These are phyloP conservation scores for Metschnikowia anglica DNA, from an alignment of 805 yeast genomes.

Conservation along the genomic window DNA sequence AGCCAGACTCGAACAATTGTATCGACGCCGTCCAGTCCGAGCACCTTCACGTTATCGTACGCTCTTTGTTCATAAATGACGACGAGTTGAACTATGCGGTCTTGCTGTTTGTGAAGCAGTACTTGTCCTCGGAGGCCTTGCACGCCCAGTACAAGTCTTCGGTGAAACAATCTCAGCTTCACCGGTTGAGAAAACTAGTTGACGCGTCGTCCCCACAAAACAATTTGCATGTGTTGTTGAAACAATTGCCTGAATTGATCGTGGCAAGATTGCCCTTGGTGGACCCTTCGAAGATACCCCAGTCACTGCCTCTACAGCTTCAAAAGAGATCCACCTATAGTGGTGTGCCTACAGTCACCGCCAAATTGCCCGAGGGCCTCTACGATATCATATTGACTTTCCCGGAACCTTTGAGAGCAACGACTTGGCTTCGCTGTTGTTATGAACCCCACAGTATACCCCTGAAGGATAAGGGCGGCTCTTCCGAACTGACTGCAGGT, in stretches of 20 bases:
- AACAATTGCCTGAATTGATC: constrained; percentile 60
- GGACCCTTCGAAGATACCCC: constrained; percentile 29
- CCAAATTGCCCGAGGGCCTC: constrained; percentile 55
- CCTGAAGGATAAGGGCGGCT: constrained; percentile 27
- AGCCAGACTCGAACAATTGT: constrained; percentile 39
- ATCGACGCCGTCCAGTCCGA: constrained; percentile 37
- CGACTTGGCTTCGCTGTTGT: constrained; percentile 91
- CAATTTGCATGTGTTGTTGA: constrained; percentile 52
- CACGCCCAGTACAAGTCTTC: constrained; percentile 29
- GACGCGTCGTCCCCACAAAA: constrained; percentile 43
- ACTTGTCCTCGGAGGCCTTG: constrained; percentile 58
- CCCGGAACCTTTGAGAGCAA: constrained; percentile 87
- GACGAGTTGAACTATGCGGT: constrained; percentile 76
- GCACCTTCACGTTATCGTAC: constrained; percentile 53
- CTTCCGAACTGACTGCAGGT: constrained; percentile 41
- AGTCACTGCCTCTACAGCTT: constrained; percentile 33
- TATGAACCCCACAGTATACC: constrained; percentile 63
- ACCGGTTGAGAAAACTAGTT: constrained; percentile 49
- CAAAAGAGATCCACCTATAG: constrained; percentile 49
- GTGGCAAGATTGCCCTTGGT: constrained; percentile 36
- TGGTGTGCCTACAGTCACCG: constrained; percentile 62
- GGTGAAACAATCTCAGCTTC: constrained; percentile 33
- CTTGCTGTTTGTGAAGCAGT: constrained; percentile 81
- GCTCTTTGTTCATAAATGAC: constrained; percentile 58
- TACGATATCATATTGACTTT: constrained; percentile 60